Evolutionary conservation across 148 eudicot species (phyloP).

Genomic region (Camellia lanceoleosa): DNA sequence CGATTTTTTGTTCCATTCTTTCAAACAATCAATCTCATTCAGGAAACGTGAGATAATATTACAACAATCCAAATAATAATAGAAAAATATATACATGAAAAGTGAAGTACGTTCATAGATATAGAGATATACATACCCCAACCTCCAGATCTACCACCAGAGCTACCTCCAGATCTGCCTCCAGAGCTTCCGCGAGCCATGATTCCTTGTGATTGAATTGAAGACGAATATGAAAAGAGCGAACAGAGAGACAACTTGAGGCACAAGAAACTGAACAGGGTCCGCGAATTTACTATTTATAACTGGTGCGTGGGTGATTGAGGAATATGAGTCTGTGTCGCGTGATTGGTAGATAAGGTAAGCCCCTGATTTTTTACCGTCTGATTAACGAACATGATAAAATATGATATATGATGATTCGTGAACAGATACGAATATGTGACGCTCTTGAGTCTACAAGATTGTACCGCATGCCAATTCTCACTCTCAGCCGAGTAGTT

Average conservation of each 20-base stretch:
- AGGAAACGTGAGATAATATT: not conserved
- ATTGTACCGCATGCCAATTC: too few species aligned
- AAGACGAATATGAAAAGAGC: not conserved
- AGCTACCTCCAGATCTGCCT: not conserved
- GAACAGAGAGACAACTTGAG: not conserved
- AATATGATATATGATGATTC: too few species aligned
- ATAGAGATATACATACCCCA: not conserved
- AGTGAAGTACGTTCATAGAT: too few species aligned
- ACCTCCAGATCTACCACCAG: too few species aligned
- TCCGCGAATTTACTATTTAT: not conserved
- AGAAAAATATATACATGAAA: not conserved
- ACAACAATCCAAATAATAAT: not conserved
- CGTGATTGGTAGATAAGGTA: too few species aligned
- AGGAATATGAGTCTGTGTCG: too few species aligned
- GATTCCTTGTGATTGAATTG: not conserved
- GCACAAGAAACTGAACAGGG: not conserved
- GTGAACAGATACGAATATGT: too few species aligned
- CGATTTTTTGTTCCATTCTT: not conserved
- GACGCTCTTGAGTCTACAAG: too few species aligned
- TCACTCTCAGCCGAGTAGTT: too few species aligned
- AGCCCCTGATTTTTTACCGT: too few species aligned
- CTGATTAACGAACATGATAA: too few species aligned
- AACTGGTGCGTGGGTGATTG: too few species aligned
- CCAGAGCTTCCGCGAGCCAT: constrained; percentile 14
- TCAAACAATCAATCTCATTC: not conserved